Evolutionary conservation across 768 basidiomycete species (phyloP).

Genomic region (Tylopilus rubrobrunneus): DNA sequence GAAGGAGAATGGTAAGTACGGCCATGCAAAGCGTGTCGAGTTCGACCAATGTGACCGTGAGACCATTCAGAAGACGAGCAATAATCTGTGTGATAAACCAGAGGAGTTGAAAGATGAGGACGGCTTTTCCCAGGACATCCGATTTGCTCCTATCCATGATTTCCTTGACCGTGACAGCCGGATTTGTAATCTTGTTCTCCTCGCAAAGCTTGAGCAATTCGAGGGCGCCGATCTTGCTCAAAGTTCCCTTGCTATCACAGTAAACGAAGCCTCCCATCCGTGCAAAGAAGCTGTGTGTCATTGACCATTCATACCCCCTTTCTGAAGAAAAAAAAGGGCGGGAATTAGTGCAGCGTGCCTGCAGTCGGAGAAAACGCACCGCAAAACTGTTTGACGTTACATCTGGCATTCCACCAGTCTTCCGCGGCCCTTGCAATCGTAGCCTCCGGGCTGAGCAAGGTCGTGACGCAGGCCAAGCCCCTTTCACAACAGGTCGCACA

Average conservation of each 20-base stretch:
- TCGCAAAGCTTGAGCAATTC: background rate
- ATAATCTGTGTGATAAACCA: background rate
- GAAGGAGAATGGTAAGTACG: background rate
- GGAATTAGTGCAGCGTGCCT: too few species aligned
- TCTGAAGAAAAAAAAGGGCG: too few species aligned
- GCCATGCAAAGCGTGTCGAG: slow-evolving; percentile 5
- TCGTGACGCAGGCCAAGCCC: too few species aligned
- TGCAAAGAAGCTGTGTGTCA: background rate
- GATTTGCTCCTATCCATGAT: background rate
- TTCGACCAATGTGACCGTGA: slow-evolving; percentile 2
- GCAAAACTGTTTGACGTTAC: too few species aligned
- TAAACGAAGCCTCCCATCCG: background rate
- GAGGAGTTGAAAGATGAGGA: background rate
- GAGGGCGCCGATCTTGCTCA: background rate
- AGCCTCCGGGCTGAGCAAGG: too few species aligned
- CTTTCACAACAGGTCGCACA: too few species aligned
- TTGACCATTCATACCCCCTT: background rate
- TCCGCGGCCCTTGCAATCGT: too few species aligned
- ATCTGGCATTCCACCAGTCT: too few species aligned
- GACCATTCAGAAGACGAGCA: background rate
- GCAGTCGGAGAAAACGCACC: too few species aligned
- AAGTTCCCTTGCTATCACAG: background rate
- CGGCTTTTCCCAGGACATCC: background rate
- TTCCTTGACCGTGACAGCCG: background rate
- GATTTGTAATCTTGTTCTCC: background rate